Percentiles rank a stretch among this genome's conserved stretches.
These are phyloP conservation scores for Trichosporon ovoides DNA, from an alignment of 1,284 basidiomycete genomes.

Conservation along the genomic window DNA sequence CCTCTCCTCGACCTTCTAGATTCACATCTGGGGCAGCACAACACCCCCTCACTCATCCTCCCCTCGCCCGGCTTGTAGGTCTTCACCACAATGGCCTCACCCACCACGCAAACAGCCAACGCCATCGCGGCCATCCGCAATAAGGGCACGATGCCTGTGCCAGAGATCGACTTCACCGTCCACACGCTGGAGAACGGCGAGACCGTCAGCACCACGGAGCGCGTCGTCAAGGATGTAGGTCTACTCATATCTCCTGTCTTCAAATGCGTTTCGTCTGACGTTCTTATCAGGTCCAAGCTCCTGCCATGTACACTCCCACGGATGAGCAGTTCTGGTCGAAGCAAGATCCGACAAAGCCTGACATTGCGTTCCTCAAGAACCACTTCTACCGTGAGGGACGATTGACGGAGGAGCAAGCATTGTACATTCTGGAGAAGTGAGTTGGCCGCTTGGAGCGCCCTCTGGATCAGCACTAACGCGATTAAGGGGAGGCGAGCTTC, in stretches of 20 bases:
- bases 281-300: constrained; percentile 73
- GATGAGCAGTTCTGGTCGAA: constrained; percentile 88
- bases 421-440: constrained; percentile 73
- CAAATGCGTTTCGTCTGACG: neutral
- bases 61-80: constrained; percentile 6
- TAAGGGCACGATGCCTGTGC: constrained; percentile 51
- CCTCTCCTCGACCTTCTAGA: neutral
- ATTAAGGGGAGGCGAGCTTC: constrained; percentile 60
- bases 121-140: constrained; percentile 45
- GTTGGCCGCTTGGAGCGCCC: constrained; percentile 10
- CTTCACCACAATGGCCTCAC: constrained; percentile 33
- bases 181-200: constrained; percentile 84
- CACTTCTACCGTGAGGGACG: constrained; percentile 97
- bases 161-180: constrained; percentile 78
- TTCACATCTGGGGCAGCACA: neutral
- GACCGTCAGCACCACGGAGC: constrained; percentile 58
- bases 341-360: constrained; percentile 78
- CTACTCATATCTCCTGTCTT: neutral
- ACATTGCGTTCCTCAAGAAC: constrained; percentile 95
- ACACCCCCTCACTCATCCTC: neutral
- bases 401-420: constrained; percentile 80
- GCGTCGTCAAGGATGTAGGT: constrained; percentile 51
- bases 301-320: constrained; percentile 85
- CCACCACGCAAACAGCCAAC: constrained; percentile 41
- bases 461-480: constrained; percentile 7